These are phyloP conservation scores for Hyaloscypha hepaticicola DNA, from an alignment of 495 filamentous ascomycete species.

Conservation along the genomic window DNA sequence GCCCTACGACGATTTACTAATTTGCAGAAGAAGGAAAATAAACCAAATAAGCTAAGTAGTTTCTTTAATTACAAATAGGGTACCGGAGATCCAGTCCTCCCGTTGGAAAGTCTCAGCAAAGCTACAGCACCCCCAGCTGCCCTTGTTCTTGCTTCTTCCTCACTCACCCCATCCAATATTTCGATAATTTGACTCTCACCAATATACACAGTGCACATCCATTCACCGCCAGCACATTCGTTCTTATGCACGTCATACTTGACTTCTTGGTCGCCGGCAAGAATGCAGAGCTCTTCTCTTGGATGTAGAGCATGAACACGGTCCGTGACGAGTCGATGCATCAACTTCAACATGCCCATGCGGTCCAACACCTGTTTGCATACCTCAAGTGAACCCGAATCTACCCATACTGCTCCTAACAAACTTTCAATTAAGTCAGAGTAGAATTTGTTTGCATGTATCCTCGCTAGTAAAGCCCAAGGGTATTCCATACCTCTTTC, in stretches of 20 bases:
- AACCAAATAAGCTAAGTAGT: too few species aligned
- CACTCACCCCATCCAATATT: conserved; percentile 44
- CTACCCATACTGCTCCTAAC: conserved; percentile 81
- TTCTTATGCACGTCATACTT: conserved; percentile 38
- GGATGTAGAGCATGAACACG: conserved; percentile 66
- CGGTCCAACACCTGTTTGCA: conserved; percentile 59
- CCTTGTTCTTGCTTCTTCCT: conserved; percentile 54
- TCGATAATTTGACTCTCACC: conserved; percentile 45
- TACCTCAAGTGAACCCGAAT: conserved; percentile 54
- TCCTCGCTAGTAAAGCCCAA: conserved; percentile 64
- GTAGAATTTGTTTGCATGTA: conserved; percentile 74
- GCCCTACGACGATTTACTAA: too few species aligned
- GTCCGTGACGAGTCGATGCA: conserved; percentile 60
- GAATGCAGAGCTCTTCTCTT: conserved; percentile 61
- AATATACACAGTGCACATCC: conserved; percentile 49
- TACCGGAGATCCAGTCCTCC: conserved; percentile 1
- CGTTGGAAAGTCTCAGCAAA: conserved; percentile 8
- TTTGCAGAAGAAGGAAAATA: too few species aligned
- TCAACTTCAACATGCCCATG: conserved; percentile 59
- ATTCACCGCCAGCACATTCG: conserved; percentile 27
- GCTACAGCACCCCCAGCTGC: conserved; percentile 51
- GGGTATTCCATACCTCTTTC: conserved; percentile 55
- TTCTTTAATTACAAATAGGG: neutral
- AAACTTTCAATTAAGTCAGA: conserved; percentile 81
- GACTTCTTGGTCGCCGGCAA: conserved; percentile 51